These are phyloP conservation scores for Ophiobolus disseminans DNA, from an alignment of 2,329 filamentous ascomycete species.

Conservation along the genomic window DNA sequence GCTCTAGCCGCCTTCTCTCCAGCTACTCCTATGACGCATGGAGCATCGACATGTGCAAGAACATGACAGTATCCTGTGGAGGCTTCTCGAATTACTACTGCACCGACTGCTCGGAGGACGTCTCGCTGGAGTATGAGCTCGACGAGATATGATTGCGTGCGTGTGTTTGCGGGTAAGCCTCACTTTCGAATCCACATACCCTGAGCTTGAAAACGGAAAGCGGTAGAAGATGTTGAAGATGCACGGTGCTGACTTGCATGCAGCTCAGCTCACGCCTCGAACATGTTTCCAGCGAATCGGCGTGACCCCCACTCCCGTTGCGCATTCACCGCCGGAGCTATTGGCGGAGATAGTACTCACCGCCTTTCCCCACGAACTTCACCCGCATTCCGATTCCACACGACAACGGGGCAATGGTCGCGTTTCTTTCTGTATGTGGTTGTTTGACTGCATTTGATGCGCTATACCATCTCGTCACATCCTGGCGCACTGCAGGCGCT, in stretches of 20 bases:
- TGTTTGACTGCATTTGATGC: constrained; percentile 1
- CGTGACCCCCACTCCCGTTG: neutral
- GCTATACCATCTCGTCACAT: constrained; percentile 5
- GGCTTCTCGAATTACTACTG: constrained; percentile 56
- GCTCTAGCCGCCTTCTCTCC: constrained; percentile 53
- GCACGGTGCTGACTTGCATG: constrained; percentile 17
- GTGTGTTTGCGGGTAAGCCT: constrained; percentile 7
- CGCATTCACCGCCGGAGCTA: constrained; percentile 10
- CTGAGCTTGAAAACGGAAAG: neutral
- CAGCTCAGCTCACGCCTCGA: constrained; percentile 10
- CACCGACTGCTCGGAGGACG: constrained; percentile 53
- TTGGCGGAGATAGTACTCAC: constrained; percentile 12
- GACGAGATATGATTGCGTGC: constrained; percentile 44
- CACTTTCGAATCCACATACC: neutral
- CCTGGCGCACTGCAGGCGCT: constrained; percentile 7
- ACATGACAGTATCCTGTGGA: constrained; percentile 50
- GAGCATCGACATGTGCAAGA: constrained; percentile 58
- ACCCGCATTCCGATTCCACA: neutral
- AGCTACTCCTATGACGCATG: constrained; percentile 58
- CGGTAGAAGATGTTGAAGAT: neutral
- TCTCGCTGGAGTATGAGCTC: constrained; percentile 51
- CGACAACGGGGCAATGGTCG: constrained; percentile 1
- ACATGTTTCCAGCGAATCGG: constrained; percentile 1
- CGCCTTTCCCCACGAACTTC: constrained; percentile 9
- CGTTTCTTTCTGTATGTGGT: constrained; percentile 2